Base-by-base conservation (phyloP, 805 yeast genomes). In the Cyberlindnera suaveolens region DNA sequence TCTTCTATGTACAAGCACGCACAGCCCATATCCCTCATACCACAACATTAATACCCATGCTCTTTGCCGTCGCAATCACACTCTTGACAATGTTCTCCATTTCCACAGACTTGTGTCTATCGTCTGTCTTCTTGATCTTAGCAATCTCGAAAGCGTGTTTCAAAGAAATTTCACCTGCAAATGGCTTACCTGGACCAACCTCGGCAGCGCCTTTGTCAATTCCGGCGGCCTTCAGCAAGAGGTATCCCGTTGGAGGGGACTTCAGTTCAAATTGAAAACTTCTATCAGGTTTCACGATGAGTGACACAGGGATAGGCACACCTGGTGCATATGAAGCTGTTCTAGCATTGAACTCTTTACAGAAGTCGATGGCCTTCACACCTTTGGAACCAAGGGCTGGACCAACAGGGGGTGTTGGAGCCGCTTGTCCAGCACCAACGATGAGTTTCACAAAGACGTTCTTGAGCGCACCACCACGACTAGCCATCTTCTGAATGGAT, bases 361-460 rank as follows among this genome's bases (percentile, higher is more conserved):
- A 91, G 59, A 93, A 93, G 65, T 93, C 99, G 58, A 93, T 93
- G 50, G 98, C 98, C 63, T 93, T 93, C 38, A 93, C 95, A 72
- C 99, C 99, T 64, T 91, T 91, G 46, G 98, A 91, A 53, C 99
- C 99, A 39, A 93, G 72, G 0, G 98, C 99, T 37, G 99, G 99
- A 52, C 99, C 99, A 26, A 93, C 98, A 6, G 99, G 99, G 26
- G 99, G 99, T 3, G 96, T 83, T 34, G 99, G 98, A 2, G 97
- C 93, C 0, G 99, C 99, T 63, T 89, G 86, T 4, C 98, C 98
- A 5, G 99, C 98, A 8, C 91, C 96, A 4, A 91, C 98, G 40
- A 91, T 81, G 47, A 91, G 77, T 65, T 91, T 93, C 42, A 91
- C 88, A 54, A 90, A 82, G 69, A 61, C 80, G 41, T 53, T 58